These are phyloP conservation scores for Tylopilus plumbeoviolaceoides DNA, from an alignment of 768 basidiomycete species.

Conservation along the genomic window DNA sequence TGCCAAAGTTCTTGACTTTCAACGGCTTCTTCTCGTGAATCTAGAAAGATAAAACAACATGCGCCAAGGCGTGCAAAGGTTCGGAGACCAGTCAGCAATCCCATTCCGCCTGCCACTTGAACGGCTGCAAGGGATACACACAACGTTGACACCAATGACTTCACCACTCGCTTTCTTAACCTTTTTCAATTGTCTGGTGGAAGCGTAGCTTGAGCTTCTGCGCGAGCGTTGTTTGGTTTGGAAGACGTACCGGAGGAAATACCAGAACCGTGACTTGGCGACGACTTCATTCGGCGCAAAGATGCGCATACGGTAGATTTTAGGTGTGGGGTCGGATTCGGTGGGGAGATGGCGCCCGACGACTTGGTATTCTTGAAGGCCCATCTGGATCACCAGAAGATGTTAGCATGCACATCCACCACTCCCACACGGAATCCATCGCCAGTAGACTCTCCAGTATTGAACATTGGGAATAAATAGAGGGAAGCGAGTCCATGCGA, in stretches of 20 bases:
- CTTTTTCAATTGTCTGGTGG: slow-evolving; percentile 85
- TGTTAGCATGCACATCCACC: slow-evolving; percentile 21
- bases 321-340: slow-evolving; percentile 87
- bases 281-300: slow-evolving; percentile 99
- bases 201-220: neutral
- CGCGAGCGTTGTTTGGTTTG: neutral
- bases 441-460: neutral
- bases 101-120: slow-evolving; percentile 86
- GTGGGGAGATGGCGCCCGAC: slow-evolving; percentile 97
- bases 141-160: slow-evolving; percentile 97
- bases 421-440: slow-evolving; percentile 31
- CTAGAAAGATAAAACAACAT: slow-evolving; percentile 43
- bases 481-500: neutral
- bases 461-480: neutral
- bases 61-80: slow-evolving; percentile 5
- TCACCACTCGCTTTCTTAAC: slow-evolving; percentile 99
- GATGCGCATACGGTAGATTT: slow-evolving; percentile 99
- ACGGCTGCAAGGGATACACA: slow-evolving; percentile 75
- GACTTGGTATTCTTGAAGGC: slow-evolving; percentile 90
- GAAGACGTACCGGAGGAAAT: slow-evolving; percentile 79
- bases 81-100: slow-evolving; percentile 44
- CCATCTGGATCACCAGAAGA: slow-evolving; percentile 48
- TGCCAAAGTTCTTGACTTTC: slow-evolving; percentile 99
- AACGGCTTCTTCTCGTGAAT: slow-evolving; percentile 97
- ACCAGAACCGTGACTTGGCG: slow-evolving; percentile 99